These are phyloP conservation scores for Colletotrichum sp. DNA, from an alignment of 2,329 filamentous ascomycete species.

Conservation along the genomic window DNA sequence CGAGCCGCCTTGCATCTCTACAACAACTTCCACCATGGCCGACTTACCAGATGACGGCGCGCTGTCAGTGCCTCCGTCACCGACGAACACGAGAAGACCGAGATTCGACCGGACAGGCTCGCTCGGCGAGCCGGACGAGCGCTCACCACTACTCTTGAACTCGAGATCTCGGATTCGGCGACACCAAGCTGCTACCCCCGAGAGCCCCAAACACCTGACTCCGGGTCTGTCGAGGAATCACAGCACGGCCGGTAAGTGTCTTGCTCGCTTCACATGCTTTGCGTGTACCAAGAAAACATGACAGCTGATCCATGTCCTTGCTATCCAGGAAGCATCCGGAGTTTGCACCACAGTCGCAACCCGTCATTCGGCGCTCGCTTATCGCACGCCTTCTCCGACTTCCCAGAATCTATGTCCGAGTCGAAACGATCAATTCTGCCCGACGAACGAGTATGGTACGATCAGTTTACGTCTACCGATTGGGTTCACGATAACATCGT, in stretches of 20 bases:
- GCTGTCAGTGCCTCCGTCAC: constrained; percentile 17
- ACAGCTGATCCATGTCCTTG: neutral
- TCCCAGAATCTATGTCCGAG: constrained; percentile 63
- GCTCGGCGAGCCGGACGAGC: constrained; percentile 40
- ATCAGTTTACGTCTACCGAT: constrained; percentile 96
- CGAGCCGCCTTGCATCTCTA: neutral
- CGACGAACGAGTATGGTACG: constrained; percentile 96
- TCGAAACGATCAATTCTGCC: constrained; percentile 71
- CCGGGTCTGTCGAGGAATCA: constrained; percentile 41
- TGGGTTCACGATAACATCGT: constrained; percentile 99
- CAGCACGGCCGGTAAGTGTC: constrained; percentile 45
- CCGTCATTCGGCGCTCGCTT: constrained; percentile 67
- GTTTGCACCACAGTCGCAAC: constrained; percentile 59
- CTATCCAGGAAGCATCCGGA: constrained; percentile 39
- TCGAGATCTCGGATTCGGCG: constrained; percentile 46
- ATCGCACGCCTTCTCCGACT: constrained; percentile 64
- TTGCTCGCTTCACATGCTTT: neutral
- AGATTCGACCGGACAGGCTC: constrained; percentile 18
- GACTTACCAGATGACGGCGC: constrained; percentile 1
- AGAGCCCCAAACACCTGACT: constrained; percentile 23
- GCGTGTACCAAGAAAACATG: neutral
- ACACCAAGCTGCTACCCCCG: constrained; percentile 27
- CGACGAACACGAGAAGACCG: constrained; percentile 15
- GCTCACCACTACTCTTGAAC: constrained; percentile 45
- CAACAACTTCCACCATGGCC: constrained; percentile 2